Percentiles rank a stretch among this genome's conserved stretches.
These are phyloP conservation scores for Lenzites betulinus DNA, from an alignment of 768 basidiomycete species.

Conservation along the genomic window DNA sequence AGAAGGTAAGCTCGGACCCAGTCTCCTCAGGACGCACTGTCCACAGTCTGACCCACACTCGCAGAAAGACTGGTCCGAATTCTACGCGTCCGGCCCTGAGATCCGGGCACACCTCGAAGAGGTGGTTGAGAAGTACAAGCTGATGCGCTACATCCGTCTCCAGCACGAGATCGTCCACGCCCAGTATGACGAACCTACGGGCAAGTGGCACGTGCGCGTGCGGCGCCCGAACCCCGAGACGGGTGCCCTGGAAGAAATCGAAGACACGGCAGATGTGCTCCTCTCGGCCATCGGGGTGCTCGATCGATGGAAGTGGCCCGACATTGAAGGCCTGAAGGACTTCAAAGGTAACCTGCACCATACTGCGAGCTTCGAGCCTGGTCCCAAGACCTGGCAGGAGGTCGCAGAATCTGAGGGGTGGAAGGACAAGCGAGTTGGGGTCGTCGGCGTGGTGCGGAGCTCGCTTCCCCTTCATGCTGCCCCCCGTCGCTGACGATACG, in stretches of 20 bases:
- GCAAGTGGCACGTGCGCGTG: slow-evolving; percentile 59
- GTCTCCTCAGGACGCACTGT: not conserved
- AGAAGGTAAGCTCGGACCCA: slow-evolving; percentile 39
- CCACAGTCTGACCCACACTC: slow-evolving; percentile 2
- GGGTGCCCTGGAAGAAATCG: slow-evolving; percentile 36
- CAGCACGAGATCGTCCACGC: slow-evolving; percentile 56
- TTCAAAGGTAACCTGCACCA: slow-evolving; percentile 64
- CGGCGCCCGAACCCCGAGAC: slow-evolving; percentile 22
- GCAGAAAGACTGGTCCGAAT: slow-evolving; percentile 60
- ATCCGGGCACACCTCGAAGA: slow-evolving; percentile 55
- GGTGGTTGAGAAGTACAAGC: slow-evolving; percentile 58
- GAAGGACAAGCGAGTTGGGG: slow-evolving; percentile 54
- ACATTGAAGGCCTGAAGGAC: slow-evolving; percentile 55
- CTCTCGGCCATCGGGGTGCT: slow-evolving; percentile 55
- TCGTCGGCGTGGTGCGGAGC: slow-evolving; percentile 54
- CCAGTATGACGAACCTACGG: slow-evolving; percentile 48
- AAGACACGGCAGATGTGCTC: slow-evolving; percentile 58
- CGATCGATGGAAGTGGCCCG: slow-evolving; percentile 68
- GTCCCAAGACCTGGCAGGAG: slow-evolving; percentile 42
- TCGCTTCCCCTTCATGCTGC: too few species aligned
- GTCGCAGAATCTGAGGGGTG: slow-evolving; percentile 50
- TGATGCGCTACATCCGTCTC: slow-evolving; percentile 54
- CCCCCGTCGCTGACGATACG: not conserved
- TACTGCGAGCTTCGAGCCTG: slow-evolving; percentile 58
- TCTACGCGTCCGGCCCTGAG: slow-evolving; percentile 61